Base-by-base conservation (phyloP, 1,139 yeast genomes). In the Blastobotrys elegans region DNA sequence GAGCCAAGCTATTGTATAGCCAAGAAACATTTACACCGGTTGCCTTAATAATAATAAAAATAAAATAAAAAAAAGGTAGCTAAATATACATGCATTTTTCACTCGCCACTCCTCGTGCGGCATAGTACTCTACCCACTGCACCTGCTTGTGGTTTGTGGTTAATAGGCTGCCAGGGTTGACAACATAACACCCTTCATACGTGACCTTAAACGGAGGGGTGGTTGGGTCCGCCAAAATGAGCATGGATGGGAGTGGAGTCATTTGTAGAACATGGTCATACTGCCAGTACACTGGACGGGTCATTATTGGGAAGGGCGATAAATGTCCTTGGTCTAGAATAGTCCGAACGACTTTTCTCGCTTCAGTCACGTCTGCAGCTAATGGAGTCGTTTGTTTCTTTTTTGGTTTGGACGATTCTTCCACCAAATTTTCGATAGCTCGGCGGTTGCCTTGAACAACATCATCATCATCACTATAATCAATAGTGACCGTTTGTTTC, bases 1-100 rank as follows among this genome's bases (percentile, higher is more conserved):
- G 94, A 89, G 64, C 97, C 99, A 0, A 74, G 82, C 1, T 90
- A 86, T 64, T 92, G 97, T 61, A 75, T 92, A 74, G 96, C 97
- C 1, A 60, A 55, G 8, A 61, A 67, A 1, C 68, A 79, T 0
- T 73, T 57, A 44, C 46, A 49, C 33, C 50, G 51, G 29, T 51
- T 59, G 13, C 82, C n/a, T 17, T n/a, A 27, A n/a, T n/a, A 37
- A 34, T 18, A 16, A 34, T 18, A 34, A 34, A 17, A n/a, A n/a
- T n/a, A n/a, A n/a, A n/a, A n/a, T n/a, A n/a, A n/a, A n/a, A n/a
- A n/a, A n/a, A n/a, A 22, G 21, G 38, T 17, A 6, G 14, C 46
- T 50, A 55, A n/a, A 51, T 38, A 48, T 56, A 54, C 41, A 56
- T 32, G 41, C 49, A 54, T 37, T 50, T 49, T 18, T 54, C 53